Evolutionary conservation across 2,329 filamentous ascomycete genomes (phyloP).

Genomic region (Fusarium circinatum): DNA sequence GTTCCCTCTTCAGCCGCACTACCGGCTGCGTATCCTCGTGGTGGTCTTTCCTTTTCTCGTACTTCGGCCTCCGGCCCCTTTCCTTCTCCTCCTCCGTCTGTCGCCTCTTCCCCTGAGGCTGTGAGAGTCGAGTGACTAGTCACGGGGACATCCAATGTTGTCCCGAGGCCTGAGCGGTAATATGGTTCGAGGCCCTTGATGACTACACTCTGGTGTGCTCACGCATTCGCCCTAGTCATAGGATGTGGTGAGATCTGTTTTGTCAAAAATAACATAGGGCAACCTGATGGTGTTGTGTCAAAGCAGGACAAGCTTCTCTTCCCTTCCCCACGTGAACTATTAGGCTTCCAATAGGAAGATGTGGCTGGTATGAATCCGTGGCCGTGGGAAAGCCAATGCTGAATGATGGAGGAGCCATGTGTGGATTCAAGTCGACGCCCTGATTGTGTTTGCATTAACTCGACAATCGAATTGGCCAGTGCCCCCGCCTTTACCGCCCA

Average conservation of each 20-base stretch:
- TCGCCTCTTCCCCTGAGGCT: conserved; percentile 22
- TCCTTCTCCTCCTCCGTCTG: conserved; percentile 17
- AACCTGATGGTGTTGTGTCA: conserved; percentile 31
- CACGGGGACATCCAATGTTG: conserved; percentile 39
- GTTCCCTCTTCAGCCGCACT: conserved; percentile 23
- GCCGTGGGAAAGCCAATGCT: conserved; percentile 39
- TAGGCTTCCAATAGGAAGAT: conserved; percentile 40
- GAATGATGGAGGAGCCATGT: conserved; percentile 39
- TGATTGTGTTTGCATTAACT: conserved; percentile 43
- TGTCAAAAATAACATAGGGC: conserved; percentile 36
- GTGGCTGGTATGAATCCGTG: conserved; percentile 35
- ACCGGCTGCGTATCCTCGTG: conserved; percentile 12
- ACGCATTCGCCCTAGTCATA: conserved; percentile 22
- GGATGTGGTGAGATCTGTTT: conserved; percentile 29
- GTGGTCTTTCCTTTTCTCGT: conserved; percentile 10
- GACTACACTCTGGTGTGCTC: conserved; percentile 34
- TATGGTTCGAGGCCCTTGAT: conserved; percentile 40
- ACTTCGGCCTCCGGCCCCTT: conserved; percentile 28
- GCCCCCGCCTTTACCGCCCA: conserved; percentile 45
- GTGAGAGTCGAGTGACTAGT: conserved; percentile 40
- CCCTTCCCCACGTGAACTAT: conserved; percentile 41
- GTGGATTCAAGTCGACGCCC: conserved; percentile 45
- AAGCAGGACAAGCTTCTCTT: conserved; percentile 38
- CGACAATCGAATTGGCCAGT: conserved; percentile 35
- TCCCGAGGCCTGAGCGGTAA: conserved; percentile 37